Conservation (phyloP, 345 rosid species). For the Tarenaya hassleriana region DNA sequence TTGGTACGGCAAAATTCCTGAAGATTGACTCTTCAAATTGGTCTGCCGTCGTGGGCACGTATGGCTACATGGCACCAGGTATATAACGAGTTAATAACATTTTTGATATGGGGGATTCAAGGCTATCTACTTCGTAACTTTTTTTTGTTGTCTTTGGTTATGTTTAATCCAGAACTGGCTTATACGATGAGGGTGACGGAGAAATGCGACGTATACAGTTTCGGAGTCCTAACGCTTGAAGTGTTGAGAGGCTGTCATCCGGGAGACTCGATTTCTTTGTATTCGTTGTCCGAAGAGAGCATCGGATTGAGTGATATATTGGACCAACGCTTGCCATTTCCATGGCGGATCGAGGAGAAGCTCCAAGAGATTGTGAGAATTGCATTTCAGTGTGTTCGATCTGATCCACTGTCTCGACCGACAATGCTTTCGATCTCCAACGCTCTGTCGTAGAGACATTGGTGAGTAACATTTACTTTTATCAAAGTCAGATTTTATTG, state of each 20-base stretch:
- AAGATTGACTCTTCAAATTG: conserved; percentile 31
- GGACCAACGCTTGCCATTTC: conserved; percentile 18
- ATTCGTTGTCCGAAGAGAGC: conserved; percentile 4
- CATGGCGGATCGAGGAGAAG: conserved; percentile 5
- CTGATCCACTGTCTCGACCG: conserved; percentile 31
- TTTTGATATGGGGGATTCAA: no score
- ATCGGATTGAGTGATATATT: conserved; percentile 4
- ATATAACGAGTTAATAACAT: no score
- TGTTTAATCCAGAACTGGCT: no score
- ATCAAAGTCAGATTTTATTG: no score
- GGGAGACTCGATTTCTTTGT: conserved; percentile 24
- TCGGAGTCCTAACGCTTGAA: conserved; percentile 36
- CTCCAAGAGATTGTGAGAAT: conserved; percentile 6
- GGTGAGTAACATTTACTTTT: no score
- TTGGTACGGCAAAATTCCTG: conserved; percentile 41
- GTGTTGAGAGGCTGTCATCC: conserved; percentile 36
- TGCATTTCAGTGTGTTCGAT: conserved; percentile 24
- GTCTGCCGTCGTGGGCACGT: conserved; percentile 42
- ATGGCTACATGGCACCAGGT: conserved; percentile 54
- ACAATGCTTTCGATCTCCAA: conserved; percentile 30
- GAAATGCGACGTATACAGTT: conserved; percentile 40
- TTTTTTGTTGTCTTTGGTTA: not conserved
- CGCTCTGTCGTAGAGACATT: conserved; percentile 23
- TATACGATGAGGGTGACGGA: conserved; percentile 32
- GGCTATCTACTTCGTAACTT: no score